Evolutionary conservation across 2,329 filamentous ascomycete species (phyloP).

Genomic region (Paraphoma chrysanthemicola): DNA sequence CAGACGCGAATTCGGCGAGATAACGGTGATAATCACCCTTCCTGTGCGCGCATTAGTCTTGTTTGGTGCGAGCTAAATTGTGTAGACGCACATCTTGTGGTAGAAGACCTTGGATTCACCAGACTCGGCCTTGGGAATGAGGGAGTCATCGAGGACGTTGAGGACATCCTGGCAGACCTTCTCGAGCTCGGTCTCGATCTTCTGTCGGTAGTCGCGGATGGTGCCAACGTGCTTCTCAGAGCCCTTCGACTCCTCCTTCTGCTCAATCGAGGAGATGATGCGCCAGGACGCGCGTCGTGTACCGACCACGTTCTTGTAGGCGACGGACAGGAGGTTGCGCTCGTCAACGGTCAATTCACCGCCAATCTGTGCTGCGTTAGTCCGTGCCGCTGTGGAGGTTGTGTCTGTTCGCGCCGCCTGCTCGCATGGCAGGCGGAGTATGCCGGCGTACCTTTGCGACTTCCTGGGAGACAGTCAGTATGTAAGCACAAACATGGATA

Average conservation of each 20-base stretch:
- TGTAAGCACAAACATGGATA: conserved; percentile 13
- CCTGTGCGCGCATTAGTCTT: conserved; percentile 59
- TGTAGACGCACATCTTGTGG: conserved; percentile 90
- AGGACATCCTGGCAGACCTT: conserved; percentile 98
- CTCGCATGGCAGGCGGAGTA: conserved; percentile 26
- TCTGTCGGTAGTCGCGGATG: conserved; percentile 97
- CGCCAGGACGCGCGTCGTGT: conserved; percentile 98
- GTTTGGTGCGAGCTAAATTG: conserved; percentile 7
- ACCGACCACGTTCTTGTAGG: conserved; percentile 99
- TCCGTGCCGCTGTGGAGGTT: conserved; percentile 6
- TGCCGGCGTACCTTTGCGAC: conserved; percentile 78
- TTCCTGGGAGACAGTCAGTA: conserved; percentile 67
- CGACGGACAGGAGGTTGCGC: conserved; percentile 93
- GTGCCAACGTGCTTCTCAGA: conserved; percentile 91
- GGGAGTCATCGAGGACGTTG: conserved; percentile 87
- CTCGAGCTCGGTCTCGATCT: conserved; percentile 97
- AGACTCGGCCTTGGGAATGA: conserved; percentile 94
- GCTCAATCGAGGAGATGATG: conserved; percentile 99
- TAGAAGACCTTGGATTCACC: conserved; percentile 99
- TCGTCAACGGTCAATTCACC: conserved; percentile 73
- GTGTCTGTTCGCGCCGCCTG: conserved; percentile 23
- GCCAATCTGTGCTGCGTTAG: conserved; percentile 60
- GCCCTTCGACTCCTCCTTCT: conserved; percentile 99
- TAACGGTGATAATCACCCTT: conserved; percentile 98
- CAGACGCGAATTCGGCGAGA: conserved; percentile 89